These are phyloP conservation scores for Pistacia vera DNA, from an alignment of 345 rosid genomes.

Conservation along the genomic window DNA sequence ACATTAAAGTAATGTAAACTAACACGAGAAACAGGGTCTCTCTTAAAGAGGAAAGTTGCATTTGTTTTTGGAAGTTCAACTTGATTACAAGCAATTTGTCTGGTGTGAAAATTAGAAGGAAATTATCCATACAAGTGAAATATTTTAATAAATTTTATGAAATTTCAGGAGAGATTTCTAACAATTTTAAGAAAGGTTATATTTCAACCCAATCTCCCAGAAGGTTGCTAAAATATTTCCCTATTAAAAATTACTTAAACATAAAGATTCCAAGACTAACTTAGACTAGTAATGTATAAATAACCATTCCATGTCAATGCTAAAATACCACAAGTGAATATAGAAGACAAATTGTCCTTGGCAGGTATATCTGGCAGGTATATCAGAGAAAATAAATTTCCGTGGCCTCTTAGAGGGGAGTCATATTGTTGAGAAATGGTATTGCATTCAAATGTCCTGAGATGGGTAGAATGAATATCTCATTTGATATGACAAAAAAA, in stretches of 20 bases:
- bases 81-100: too few species aligned
- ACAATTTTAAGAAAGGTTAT: too few species aligned
- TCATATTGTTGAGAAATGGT: conserved; percentile 15
- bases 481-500: conserved; percentile 21
- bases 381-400: conserved; percentile 25
- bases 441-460: conserved; percentile 15
- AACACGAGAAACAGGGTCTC: not conserved
- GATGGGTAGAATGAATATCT: conserved; percentile 15
- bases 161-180: too few species aligned
- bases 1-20: not conserved
- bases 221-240: too few species aligned
- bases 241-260: not conserved
- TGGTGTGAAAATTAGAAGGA: too few species aligned
- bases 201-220: too few species aligned
- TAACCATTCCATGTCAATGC: not conserved
- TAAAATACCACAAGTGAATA: not conserved
- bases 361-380: conserved; percentile 14
- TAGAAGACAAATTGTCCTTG: not conserved
- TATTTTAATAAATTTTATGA: too few species aligned
- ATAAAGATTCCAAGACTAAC: not conserved
- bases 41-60: too few species aligned
- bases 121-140: too few species aligned
- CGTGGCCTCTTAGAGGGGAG: conserved; percentile 15
- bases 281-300: not conserved
- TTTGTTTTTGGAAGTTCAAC: too few species aligned